Base-by-base conservation (phyloP, 164 flowering plant species). In the Berberis vulgaris region DNA sequence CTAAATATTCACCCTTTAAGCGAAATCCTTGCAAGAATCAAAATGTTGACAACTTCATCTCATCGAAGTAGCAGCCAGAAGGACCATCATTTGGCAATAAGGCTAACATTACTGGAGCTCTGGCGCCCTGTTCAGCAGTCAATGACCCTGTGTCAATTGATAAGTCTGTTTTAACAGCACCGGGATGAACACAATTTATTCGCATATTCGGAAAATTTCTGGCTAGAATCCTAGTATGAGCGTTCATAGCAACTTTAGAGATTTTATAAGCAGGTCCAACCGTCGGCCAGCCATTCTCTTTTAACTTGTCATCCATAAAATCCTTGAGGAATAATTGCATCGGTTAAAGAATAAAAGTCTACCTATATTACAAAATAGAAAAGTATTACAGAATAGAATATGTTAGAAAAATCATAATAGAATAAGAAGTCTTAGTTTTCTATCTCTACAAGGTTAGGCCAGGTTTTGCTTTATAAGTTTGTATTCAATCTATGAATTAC, bases 91-190 rank as follows among this genome's bases (percentile, higher is more conserved):
- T 39, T 9, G 64, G 60, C 45, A 60, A 45, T 54, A 67, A 40
- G 54, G 70, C 64, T 59, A 67, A 45, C 64, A 53, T 67, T 2
- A 67, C 70, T 11, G 64, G 64, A 54, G 40, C 59, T 60, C 13
- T 54, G 39, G 70, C 70, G 12, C 70, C 70, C 43, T 67, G 64
- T 6, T 67, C 70, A 45, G 53, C 26, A 5, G 64, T 60, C 43
- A 67, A 53, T 6, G 39, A 2, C 43, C 70, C 69, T 44, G 39
- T 53, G 5, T 60, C 7, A 3, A 7, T 12, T n/a, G 58, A 26
- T 4, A 67, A 8, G 4, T 67, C 69, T 26, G 69, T 67, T 52
- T 67, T 67, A 4, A 67, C 69, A 54, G 11, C 43, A 9, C 69
- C 69, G 44, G 69, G 59, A 49, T 7, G 7, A 59, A 52, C 50